Base-by-base conservation (phyloP, 768 basidiomycete species). In the Rhizopogon vinicolor region DNA sequence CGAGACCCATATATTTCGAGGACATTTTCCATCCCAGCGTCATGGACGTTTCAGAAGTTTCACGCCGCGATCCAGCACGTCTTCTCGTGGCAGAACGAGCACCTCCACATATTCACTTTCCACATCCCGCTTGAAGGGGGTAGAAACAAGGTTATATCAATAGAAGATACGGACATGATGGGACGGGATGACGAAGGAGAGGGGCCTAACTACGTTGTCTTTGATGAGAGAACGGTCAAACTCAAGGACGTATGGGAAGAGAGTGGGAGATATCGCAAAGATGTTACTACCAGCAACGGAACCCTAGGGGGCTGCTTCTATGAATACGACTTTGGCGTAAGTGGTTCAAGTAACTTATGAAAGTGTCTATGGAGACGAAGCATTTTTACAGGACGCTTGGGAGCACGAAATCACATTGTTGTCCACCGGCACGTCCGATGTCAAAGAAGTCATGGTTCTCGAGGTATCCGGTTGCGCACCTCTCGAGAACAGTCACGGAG, bases 261-360 rank as follows among this genome's bases (percentile, higher is more conserved):
- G 19, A 13, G 7, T 9, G 60, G 62, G 35, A 52, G 51, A 43
- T 51, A 54, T 33, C 58, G 39, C 28, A 25, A 14, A 22, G 16
- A 37, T 8, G 50, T 44, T 6, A 52, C 48, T 12, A 31, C 48
- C 14, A 31, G 48, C 18, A 33, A 41, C 28, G 42, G 58, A n/a
- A 41, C 35, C 29, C 49, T 61, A 16, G 54, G 52, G 52, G 42
- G 50, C 41, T 58, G 54, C 58, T 50, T 51, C 51, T 64, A 64
- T 51, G 31, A 60, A n/a, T 63, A 65, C 28, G 64, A 63, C 44
- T 65, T 65, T 41, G 64, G 61, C 39, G 55, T 61, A 54, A 51
- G 57, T 41, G 14, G 31, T 12, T 13, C 28, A 18, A 28, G 4
- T 13, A 9, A 5, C 25, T 43, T 29, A 28, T 35, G 25, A 7